A percentile compares a stretch with the other conserved stretches of the same genome.
Evolutionary conservation across 495 filamentous ascomycete species (phyloP).

Genomic region (Elaphomyces granulatus): DNA sequence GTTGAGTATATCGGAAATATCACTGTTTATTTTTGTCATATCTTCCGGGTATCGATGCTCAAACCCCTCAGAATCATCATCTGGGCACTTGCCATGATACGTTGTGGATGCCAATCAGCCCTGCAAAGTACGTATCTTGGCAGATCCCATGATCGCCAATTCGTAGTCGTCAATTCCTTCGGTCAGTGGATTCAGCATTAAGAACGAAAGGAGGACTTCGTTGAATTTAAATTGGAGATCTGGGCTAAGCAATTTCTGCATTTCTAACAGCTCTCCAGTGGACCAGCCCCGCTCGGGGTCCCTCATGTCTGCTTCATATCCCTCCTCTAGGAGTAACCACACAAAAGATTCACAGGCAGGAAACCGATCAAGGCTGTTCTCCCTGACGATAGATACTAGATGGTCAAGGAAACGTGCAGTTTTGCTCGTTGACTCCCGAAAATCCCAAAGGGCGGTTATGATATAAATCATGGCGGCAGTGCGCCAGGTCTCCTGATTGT

Average conservation of each 20-base stretch:
- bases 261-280: conserved; percentile 23
- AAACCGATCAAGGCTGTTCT: conserved; percentile 24
- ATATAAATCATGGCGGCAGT: conserved; percentile 30
- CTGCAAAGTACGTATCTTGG: too few relatives aligned
- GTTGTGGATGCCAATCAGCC: too few relatives aligned
- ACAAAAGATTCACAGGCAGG: conserved; percentile 31
- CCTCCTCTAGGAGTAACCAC: conserved; percentile 30
- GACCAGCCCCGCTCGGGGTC: conserved; percentile 28
- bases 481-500: conserved; percentile 27
- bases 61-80: too few relatives aligned
- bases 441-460: conserved; percentile 26
- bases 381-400: conserved; percentile 13
- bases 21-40: too few relatives aligned
- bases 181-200: conserved; percentile 21
- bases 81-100: too few relatives aligned
- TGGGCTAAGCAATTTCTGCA: conserved; percentile 24
- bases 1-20: too few relatives aligned
- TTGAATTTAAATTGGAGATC: conserved; percentile 32
- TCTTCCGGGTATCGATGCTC: too few relatives aligned
- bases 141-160: too few relatives aligned
- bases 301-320: conserved; percentile 22
- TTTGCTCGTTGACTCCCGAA: conserved; percentile 19
- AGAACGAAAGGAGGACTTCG: conserved; percentile 28
- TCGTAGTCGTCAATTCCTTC: conserved; percentile 24
- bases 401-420: conserved; percentile 23